phyloP scores from a whole-genome alignment of 441 rosid species.

The Pelargonium citronellum region DNA sequence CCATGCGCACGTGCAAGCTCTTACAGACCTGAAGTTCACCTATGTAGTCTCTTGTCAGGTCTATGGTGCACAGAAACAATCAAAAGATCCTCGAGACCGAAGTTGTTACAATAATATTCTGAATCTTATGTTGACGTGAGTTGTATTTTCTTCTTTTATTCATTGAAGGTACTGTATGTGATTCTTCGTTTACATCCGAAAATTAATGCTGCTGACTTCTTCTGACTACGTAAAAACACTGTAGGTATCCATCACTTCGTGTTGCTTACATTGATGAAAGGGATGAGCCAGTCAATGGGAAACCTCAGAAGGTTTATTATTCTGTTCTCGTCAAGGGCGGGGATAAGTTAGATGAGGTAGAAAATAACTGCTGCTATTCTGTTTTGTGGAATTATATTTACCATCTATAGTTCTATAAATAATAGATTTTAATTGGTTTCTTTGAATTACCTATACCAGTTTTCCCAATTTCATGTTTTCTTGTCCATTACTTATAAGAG shows the following conservation, averaged over 20 bases:
- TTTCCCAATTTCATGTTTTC: no score
- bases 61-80: constrained; percentile 75
- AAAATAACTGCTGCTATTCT: constrained; percentile 5
- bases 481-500: no score
- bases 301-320: constrained; percentile 49
- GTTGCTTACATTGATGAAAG: constrained; percentile 88
- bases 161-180: neutral
- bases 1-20: constrained; percentile 51
- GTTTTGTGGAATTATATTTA: constrained; percentile 11
- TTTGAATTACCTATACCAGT: no score
- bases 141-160: constrained; percentile 3
- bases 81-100: constrained; percentile 47
- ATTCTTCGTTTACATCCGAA: neutral
- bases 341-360: constrained; percentile 72
- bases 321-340: constrained; percentile 95
- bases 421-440: neutral
- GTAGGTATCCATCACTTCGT: constrained; percentile 78
- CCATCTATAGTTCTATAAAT: neutral
- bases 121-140: constrained; percentile 85
- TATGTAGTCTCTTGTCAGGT: constrained; percentile 95
- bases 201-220: constrained; percentile 5
- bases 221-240: constrained; percentile 20
- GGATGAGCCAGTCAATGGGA: constrained; percentile 57
- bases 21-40: constrained; percentile 86
- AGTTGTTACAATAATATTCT: constrained; percentile 74